phyloP scores from a whole-genome alignment of 2,329 filamentous ascomycete genomes.

The Aspergillus thermomutatus region DNA sequence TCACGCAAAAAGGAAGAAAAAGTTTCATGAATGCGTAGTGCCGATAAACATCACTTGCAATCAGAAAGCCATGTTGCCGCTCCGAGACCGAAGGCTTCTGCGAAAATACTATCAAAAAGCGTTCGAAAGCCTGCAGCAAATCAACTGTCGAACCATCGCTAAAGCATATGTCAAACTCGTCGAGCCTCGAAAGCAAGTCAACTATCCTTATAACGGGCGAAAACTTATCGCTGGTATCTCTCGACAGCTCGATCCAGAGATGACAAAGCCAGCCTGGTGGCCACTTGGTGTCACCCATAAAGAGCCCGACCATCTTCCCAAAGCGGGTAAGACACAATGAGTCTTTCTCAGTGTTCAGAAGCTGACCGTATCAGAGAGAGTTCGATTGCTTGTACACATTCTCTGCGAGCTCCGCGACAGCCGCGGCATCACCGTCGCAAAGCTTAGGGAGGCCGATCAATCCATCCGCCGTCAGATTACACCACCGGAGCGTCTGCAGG shows the following conservation, averaged over 20 bases:
- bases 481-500: constrained; percentile 25
- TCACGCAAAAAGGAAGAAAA: constrained; percentile 14
- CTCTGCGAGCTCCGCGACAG: constrained; percentile 33
- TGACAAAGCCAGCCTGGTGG: constrained; percentile 36
- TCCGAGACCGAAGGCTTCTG: constrained; percentile 22
- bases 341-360: neutral
- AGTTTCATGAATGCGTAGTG: constrained; percentile 18
- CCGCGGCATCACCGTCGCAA: constrained; percentile 31
- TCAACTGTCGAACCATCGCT: constrained; percentile 34
- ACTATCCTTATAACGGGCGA: constrained; percentile 35
- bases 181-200: constrained; percentile 36
- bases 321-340: constrained; percentile 20
- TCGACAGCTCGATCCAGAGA: constrained; percentile 30
- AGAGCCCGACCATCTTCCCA: constrained; percentile 34
- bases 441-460: constrained; percentile 31
- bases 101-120: constrained; percentile 32
- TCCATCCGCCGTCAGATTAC: constrained; percentile 32
- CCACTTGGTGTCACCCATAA: constrained; percentile 29
- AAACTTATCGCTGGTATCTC: constrained; percentile 28
- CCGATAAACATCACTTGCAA: constrained; percentile 22
- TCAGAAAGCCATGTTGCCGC: constrained; percentile 22
- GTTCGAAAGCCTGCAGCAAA: constrained; percentile 33
- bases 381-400: constrained; percentile 32
- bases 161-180: constrained; percentile 37
- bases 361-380: constrained; percentile 21